These are phyloP conservation scores for Coemansia sp. DNA, from an alignment of 192 early-diverging fungal genomes.

Conservation along the genomic window DNA sequence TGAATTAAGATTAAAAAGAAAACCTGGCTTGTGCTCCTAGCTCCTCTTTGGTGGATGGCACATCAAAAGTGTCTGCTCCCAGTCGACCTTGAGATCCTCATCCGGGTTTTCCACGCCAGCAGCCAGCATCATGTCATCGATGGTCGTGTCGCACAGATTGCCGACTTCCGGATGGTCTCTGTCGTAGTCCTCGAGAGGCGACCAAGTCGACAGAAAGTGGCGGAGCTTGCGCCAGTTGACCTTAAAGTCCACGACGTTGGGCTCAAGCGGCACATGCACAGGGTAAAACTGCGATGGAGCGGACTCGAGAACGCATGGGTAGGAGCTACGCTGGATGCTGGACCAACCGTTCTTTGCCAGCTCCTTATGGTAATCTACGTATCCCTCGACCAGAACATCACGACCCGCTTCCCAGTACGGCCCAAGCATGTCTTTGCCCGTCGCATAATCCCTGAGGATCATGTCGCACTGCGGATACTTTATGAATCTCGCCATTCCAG, in stretches of 20 bases:
- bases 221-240: constrained; percentile 27
- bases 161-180: constrained; percentile 25
- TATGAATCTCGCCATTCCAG: constrained; percentile 30
- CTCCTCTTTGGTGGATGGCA: constrained; percentile 16
- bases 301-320: constrained; percentile 15
- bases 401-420: constrained; percentile 34
- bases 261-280: constrained; percentile 1
- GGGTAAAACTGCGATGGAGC: constrained; percentile 17
- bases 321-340: constrained; percentile 21
- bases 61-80: constrained; percentile 34
- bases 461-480: constrained; percentile 48
- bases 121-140: constrained; percentile 36
- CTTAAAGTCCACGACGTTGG: constrained; percentile 23
- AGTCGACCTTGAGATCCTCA: constrained; percentile 25
- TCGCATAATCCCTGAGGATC: constrained; percentile 31
- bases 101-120: constrained; percentile 24
- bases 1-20: neutral
- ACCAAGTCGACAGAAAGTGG: constrained; percentile 32
- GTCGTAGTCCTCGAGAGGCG: constrained; percentile 13
- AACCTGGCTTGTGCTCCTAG: neutral
- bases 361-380: constrained; percentile 25
- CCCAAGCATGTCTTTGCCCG: constrained; percentile 10
- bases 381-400: constrained; percentile 25
- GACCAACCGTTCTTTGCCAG: constrained; percentile 16
- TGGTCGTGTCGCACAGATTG: constrained; percentile 7